phyloP scores from a whole-genome alignment of 2,329 filamentous ascomycete species.

The Fusarium virguliforme region DNA sequence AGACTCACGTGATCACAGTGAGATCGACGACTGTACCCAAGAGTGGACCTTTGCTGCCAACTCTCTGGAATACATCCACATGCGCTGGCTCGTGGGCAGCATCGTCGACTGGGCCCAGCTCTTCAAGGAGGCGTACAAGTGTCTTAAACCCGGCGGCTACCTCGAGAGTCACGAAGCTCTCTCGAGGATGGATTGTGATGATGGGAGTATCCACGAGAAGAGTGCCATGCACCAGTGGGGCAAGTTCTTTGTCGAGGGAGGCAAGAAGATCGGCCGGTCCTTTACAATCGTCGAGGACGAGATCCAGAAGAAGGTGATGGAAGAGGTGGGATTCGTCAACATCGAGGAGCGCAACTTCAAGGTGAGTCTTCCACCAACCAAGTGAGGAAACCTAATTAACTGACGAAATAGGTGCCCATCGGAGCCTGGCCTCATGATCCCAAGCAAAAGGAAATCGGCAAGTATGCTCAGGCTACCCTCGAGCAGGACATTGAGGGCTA shows the following conservation, averaged over 20 bases:
- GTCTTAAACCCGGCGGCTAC: constrained; percentile 32
- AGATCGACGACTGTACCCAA: constrained; percentile 43
- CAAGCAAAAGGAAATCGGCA: constrained; percentile 31
- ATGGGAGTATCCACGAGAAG: constrained; percentile 25
- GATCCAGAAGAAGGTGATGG: constrained; percentile 29
- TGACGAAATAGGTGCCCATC: constrained; percentile 29
- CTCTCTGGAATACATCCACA: constrained; percentile 39
- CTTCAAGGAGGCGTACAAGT: constrained; percentile 33
- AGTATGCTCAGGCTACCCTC: constrained; percentile 33
- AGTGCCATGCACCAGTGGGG: constrained; percentile 44
- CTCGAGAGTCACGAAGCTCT: constrained; percentile 40
- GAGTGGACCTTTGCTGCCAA: constrained; percentile 38
- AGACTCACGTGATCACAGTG: background rate
- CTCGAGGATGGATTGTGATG: constrained; percentile 33
- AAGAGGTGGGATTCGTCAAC: constrained; percentile 29
- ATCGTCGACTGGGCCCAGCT: constrained; percentile 31
- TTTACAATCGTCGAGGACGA: constrained; percentile 36
- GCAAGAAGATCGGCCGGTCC: constrained; percentile 34
- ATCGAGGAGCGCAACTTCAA: constrained; percentile 36
- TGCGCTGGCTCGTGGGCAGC: constrained; percentile 39
- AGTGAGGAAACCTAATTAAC: background rate
- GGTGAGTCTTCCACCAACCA: background rate
- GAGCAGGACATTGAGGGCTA: constrained; percentile 45
- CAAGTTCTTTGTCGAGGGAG: constrained; percentile 39
- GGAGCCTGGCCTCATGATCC: constrained; percentile 35